Base-by-base conservation (phyloP, 352 stramenopile genomes). In the Phytophthora pseudosyringae region DNA sequence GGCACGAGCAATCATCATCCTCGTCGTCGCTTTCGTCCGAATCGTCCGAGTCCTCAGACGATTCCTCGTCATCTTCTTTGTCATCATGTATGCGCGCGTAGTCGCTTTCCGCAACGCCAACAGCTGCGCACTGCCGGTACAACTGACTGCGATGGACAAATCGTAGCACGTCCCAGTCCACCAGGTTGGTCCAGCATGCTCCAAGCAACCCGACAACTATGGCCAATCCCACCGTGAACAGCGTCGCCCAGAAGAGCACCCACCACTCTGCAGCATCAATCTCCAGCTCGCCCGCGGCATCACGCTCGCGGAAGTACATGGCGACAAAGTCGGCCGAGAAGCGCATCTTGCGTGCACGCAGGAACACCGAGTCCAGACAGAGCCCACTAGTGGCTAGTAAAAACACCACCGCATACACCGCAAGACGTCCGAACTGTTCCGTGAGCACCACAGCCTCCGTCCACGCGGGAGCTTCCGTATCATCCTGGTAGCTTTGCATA, bases 301-400 rank as follows among this genome's bases (percentile, higher is more conserved):
- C 73, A 18, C 67, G 48, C 31, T 85, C 79, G 25, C 76, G 79
- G 35, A 84, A 59, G 26, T 75, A 79, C 58, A 89, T 77, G 39
- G 18, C 21, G 18, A 88, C 63, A 49, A 89, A 84, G 32, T 78
- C 73, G 13, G 47, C 56, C 9, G 69, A 73, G 61, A 89, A 86
- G 4, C 81, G 69, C 81, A 91, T 82, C 47, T 76, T 71, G 1
- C 81, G 79, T 51, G 75, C 80, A 53, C 73, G 77, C 16, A 91
- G 38, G 44, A 88, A 77, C 15, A 89, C 65, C 25, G 74, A 67
- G 59, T 90, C 77, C 16, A 68, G 55, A 41, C 44, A 73, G 11
- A 72, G 53, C 4, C 53, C 60, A 26, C 62, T 45, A 21, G 48
- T 53, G 15, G 76, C 65, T 15, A 64, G 5, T 39, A 79, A 29